phyloP scores from a whole-genome alignment of 2,329 filamentous ascomycete species.

The Sporothrix phasma region DNA sequence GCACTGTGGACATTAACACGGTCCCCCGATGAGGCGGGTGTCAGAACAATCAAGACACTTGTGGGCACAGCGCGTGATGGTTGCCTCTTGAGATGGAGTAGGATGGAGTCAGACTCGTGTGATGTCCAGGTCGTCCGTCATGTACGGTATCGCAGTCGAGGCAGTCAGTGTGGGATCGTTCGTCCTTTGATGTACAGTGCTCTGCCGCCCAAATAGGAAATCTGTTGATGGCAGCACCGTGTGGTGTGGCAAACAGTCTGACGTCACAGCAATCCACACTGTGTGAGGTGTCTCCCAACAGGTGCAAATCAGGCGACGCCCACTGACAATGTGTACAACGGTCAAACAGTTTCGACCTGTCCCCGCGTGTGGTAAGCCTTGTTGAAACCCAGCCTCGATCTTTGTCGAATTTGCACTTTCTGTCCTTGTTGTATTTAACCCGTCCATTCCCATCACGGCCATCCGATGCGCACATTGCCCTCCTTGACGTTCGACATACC shows the following conservation, averaged over 20 bases:
- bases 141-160: background rate
- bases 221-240: background rate
- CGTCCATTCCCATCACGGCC: background rate
- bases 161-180: background rate
- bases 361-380: background rate
- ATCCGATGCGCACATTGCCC: background rate
- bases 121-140: too few species aligned
- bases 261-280: conserved; percentile 2
- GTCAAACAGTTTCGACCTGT: too few species aligned
- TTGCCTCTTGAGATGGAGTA: background rate
- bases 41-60: background rate
- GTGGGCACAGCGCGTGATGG: background rate
- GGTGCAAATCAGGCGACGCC: background rate
- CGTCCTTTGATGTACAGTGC: background rate
- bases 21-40: background rate
- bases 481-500: background rate
- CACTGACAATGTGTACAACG: background rate
- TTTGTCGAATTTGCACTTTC: background rate
- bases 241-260: conserved; percentile 2
- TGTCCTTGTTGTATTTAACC: background rate
- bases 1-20: background rate
- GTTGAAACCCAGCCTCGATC: background rate
- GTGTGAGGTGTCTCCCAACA: conserved; percentile 13
- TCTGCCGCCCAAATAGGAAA: conserved; percentile 3
- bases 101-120: background rate